A percentile compares a stretch with the other conserved stretches of the same genome.
phyloP scores from a whole-genome alignment of 2,329 filamentous ascomycete species.

The Ophiognomonia clavigignenti-juglandacearum region DNA sequence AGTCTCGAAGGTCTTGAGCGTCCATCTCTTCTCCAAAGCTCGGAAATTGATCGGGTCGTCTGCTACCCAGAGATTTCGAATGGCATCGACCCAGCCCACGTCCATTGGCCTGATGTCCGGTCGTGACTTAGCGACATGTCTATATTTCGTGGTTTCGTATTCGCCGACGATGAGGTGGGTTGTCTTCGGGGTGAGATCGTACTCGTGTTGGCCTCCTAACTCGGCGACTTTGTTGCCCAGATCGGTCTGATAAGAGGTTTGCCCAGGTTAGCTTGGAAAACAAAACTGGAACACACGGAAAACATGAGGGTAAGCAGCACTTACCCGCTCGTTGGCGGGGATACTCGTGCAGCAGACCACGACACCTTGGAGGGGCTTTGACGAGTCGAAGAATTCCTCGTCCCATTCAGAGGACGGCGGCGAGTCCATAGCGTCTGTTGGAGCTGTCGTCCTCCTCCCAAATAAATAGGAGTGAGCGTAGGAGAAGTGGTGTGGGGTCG shows the following conservation, averaged over 20 bases:
- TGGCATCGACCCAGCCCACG: conserved; percentile 77
- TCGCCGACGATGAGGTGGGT: conserved; percentile 91
- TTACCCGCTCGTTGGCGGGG: conserved; percentile 70
- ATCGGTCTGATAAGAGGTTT: conserved; percentile 36
- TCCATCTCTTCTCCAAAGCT: conserved; percentile 62
- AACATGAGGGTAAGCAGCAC: conserved; percentile 28
- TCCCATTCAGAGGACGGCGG: conserved; percentile 20
- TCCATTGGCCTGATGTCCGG: conserved; percentile 80
- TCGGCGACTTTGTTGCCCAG: conserved; percentile 63
- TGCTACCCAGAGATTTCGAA: conserved; percentile 74
- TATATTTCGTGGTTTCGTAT: conserved; percentile 88
- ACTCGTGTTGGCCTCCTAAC: conserved; percentile 82
- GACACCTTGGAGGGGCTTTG: conserved; percentile 63
- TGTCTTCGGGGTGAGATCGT: conserved; percentile 91
- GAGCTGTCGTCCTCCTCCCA: neutral
- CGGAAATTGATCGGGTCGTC: conserved; percentile 71
- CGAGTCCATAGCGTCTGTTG: conserved; percentile 20
- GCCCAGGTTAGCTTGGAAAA: too few species aligned
- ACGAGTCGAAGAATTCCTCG: conserved; percentile 43
- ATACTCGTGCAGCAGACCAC: conserved; percentile 88
- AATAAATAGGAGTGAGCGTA: too few species aligned
- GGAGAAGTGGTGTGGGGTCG: too few species aligned
- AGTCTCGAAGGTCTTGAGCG: conserved; percentile 58
- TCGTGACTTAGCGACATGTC: conserved; percentile 85
- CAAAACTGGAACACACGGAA: too few species aligned